A percentile compares a stretch with the other conserved stretches of the same genome.
Conservation (phyloP, 1,139 yeast genomes). For the Waltiozyma sp. region DNA sequence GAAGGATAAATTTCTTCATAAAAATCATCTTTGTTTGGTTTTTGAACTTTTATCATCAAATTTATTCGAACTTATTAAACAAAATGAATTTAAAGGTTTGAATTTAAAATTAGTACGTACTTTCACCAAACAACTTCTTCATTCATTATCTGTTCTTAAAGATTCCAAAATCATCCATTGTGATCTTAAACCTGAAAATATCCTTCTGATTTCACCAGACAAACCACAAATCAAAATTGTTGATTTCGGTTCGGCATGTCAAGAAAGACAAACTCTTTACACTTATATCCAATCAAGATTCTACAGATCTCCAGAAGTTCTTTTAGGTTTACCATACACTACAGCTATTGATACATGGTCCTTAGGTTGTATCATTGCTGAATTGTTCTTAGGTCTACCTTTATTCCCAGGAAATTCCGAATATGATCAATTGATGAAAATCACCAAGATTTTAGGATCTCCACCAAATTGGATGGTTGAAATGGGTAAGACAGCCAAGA, state of each 20-base stretch:
- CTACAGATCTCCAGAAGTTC: slow-evolving; percentile 92
- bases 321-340: slow-evolving; percentile 82
- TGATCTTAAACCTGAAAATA: slow-evolving; percentile 94
- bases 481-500: slow-evolving; percentile 75
- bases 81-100: slow-evolving; percentile 88
- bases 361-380: slow-evolving; percentile 92
- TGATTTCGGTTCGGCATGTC: slow-evolving; percentile 96
- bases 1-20: slow-evolving; percentile 84
- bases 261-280: slow-evolving; percentile 78
- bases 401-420: slow-evolving; percentile 93
- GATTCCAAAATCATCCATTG: slow-evolving; percentile 86
- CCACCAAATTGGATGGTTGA: slow-evolving; percentile 98
- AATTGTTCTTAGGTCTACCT: slow-evolving; percentile 84
- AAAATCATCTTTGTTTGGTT: slow-evolving; percentile 84
- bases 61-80: slow-evolving; percentile 81
- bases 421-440: slow-evolving; percentile 78
- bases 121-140: slow-evolving; percentile 71
- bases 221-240: slow-evolving; percentile 84
- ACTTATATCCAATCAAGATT: slow-evolving; percentile 94
- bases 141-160: slow-evolving; percentile 69
- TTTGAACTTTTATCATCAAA: slow-evolving; percentile 85
- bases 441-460: slow-evolving; percentile 69
- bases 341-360: slow-evolving; percentile 98
- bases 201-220: slow-evolving; percentile 70
- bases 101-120: slow-evolving; percentile 70